Conservation (phyloP, 2,329 filamentous ascomycete species). For the Tolypocladium guangdongense region DNA sequence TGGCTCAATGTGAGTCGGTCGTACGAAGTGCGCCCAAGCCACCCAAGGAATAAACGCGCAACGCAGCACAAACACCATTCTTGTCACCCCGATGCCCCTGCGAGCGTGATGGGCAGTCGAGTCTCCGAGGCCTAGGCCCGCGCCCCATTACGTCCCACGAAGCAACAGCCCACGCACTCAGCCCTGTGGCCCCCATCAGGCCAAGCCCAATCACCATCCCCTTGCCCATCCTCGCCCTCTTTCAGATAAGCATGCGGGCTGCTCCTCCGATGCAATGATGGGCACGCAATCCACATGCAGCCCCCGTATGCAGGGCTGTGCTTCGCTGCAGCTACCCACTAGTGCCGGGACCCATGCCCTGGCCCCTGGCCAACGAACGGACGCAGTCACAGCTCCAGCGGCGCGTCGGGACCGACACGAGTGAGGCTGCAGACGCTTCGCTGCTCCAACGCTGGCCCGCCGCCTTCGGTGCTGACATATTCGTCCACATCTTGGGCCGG, state of each 20-base stretch:
- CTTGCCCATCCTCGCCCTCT: neutral
- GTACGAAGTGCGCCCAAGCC: neutral
- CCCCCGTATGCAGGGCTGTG: neutral
- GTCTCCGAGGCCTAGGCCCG: neutral
- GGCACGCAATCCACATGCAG: too few relatives aligned
- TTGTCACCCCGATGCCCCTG: neutral
- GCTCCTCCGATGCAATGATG: too few relatives aligned
- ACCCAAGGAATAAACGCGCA: neutral
- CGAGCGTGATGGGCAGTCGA: neutral
- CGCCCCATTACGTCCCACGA: neutral
- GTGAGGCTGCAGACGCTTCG: neutral
- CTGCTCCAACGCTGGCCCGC: neutral
- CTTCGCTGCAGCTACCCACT: neutral
- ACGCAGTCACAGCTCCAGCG: neutral
- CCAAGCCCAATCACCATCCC: neutral
- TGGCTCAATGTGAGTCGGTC: neutral
- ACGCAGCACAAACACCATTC: neutral
- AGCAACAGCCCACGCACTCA: neutral
- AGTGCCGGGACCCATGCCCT: neutral
- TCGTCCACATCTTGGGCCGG: neutral
- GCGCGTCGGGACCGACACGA: neutral
- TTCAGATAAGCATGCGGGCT: too few relatives aligned
- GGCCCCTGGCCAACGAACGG: neutral
- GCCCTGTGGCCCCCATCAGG: neutral
- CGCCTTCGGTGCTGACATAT: neutral